Conservation (phyloP, 2,329 filamentous ascomycete genomes). For the Botrytis fragariae region DNA sequence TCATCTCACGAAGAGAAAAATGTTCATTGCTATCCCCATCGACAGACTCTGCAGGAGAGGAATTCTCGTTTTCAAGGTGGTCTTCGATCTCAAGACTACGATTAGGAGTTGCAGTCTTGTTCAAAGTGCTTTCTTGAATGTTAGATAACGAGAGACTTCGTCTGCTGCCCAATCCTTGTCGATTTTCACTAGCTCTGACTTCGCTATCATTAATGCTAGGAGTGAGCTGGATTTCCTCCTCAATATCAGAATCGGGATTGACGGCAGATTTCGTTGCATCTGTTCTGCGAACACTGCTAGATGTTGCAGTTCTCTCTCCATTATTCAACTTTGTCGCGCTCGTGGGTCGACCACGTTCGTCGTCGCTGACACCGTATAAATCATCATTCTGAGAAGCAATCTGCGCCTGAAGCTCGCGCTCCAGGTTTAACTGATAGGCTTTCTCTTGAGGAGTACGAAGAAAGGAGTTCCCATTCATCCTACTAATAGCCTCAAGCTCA, state of each 20-base stretch:
- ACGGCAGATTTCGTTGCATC: background rate
- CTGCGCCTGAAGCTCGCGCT: background rate
- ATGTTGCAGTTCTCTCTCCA: background rate
- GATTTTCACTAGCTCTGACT: background rate
- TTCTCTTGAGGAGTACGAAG: background rate
- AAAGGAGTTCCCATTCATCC: background rate
- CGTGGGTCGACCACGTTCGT: background rate
- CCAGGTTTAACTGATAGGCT: too few species aligned
- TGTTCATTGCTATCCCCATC: background rate
- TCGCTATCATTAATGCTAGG: background rate
- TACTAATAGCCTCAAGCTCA: background rate
- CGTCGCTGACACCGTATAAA: background rate
- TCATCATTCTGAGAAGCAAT: background rate
- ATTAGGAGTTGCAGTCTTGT: background rate
- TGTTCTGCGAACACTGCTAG: background rate
- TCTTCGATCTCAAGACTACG: background rate
- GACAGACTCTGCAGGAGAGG: background rate
- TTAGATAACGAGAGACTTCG: background rate
- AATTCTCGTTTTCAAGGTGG: background rate
- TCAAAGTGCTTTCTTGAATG: background rate
- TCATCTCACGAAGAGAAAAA: constrained; percentile 9
- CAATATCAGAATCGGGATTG: background rate
- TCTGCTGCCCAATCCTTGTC: background rate
- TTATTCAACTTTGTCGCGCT: background rate
- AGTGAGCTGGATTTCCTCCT: background rate